Conservation (phyloP, 768 basidiomycete species). For the Macrolepiota albuminosa region DNA sequence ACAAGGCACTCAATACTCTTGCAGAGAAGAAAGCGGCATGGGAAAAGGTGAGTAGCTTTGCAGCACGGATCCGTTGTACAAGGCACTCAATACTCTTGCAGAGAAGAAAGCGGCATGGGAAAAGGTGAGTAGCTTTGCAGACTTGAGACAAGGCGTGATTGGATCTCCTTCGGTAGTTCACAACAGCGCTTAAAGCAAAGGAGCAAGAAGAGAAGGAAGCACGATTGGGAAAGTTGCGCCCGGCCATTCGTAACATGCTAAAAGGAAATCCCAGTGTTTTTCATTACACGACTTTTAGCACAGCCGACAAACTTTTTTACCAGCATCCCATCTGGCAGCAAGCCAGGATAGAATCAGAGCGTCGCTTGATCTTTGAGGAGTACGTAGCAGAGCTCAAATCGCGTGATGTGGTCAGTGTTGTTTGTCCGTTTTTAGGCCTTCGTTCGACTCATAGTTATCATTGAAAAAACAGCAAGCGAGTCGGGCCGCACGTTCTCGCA, state of each 20-base stretch:
- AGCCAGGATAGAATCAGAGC: conserved; percentile 79
- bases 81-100: conserved; percentile 86
- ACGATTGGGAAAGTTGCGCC: conserved; percentile 79
- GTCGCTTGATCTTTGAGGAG: conserved; percentile 87
- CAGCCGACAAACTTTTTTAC: conserved; percentile 81
- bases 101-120: conserved; percentile 95
- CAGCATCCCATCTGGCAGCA: conserved; percentile 92
- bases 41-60: conserved; percentile 66
- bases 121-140: conserved; percentile 53
- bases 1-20: conserved; percentile 88
- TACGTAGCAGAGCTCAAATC: conserved; percentile 83
- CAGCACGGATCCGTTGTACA: conserved; percentile 92
- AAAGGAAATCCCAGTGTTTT: conserved; percentile 85
- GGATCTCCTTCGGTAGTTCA: conserved; percentile 50
- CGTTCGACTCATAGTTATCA: not conserved
- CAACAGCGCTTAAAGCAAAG: conserved; percentile 67
- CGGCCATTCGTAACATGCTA: conserved; percentile 81
- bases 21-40: conserved; percentile 94
- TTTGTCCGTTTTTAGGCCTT: not conserved
- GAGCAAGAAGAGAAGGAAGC: conserved; percentile 86
- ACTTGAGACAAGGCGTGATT: conserved; percentile 1
- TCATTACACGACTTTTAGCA: conserved; percentile 87
- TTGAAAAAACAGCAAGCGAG: conserved; percentile 60
- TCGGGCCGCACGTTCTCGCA: conserved; percentile 69
- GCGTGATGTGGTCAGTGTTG: conserved; percentile 74